Percentiles rank a stretch among this genome's conserved stretches.
Conservation (phyloP, 2,329 filamentous ascomycete genomes). For the Trichoderma sp. region DNA sequence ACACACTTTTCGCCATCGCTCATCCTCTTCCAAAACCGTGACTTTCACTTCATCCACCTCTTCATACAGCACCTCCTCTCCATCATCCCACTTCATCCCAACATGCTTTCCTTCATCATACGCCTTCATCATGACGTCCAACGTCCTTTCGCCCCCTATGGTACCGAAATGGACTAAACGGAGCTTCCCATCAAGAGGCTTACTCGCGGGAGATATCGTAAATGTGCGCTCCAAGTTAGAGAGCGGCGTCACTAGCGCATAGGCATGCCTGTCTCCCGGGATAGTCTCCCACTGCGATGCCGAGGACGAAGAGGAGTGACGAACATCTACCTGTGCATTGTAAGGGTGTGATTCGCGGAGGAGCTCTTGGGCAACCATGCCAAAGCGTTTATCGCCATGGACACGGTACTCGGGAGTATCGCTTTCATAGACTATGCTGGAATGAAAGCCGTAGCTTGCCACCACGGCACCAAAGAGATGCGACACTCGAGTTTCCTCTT, state of each 20-base stretch:
- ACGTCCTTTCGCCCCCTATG: slow-evolving; percentile 61
- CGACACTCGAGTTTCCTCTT: slow-evolving; percentile 35
- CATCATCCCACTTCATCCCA: slow-evolving; percentile 47
- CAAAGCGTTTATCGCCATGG: slow-evolving; percentile 75
- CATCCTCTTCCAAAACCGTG: slow-evolving; percentile 64
- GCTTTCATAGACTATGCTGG: slow-evolving; percentile 83
- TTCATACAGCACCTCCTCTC: slow-evolving; percentile 69
- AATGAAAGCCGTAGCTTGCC: slow-evolving; percentile 86
- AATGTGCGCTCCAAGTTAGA: slow-evolving; percentile 81
- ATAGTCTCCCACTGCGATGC: slow-evolving; percentile 25
- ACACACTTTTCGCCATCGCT: slow-evolving; percentile 79
- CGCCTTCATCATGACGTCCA: slow-evolving; percentile 71
- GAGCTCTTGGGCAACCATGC: slow-evolving; percentile 77
- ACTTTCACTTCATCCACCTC: slow-evolving; percentile 66
- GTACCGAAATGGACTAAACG: slow-evolving; percentile 73
- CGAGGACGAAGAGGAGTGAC: slow-evolving; percentile 19
- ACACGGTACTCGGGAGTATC: slow-evolving; percentile 79
- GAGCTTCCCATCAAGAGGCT: slow-evolving; percentile 68
- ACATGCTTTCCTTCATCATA: slow-evolving; percentile 59
- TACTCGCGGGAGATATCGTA: slow-evolving; percentile 71
- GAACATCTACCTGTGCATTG: slow-evolving; percentile 42
- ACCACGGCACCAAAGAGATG: slow-evolving; percentile 75
- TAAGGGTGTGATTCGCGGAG: slow-evolving; percentile 57
- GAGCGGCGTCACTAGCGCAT: slow-evolving; percentile 73
- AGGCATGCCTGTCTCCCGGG: slow-evolving; percentile 59